phyloP scores from a whole-genome alignment of 2,329 filamentous ascomycete genomes.

The Claviceps sp. region DNA sequence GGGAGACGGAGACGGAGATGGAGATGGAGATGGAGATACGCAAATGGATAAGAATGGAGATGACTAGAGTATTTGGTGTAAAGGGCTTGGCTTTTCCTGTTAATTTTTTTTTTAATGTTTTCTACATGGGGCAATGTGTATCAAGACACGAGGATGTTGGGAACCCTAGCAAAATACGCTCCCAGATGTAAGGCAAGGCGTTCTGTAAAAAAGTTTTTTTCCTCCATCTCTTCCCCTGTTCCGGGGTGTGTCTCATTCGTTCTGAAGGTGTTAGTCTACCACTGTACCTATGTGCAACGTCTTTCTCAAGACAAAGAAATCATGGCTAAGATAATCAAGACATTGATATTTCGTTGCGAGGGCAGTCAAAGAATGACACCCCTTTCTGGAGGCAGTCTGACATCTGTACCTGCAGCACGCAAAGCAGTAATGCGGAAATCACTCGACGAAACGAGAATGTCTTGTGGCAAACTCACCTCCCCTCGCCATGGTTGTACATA shows the following conservation, averaged over 20 bases:
- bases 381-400: too few species aligned
- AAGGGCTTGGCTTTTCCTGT: neutral
- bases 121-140: neutral
- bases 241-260: too few species aligned
- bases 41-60: conserved; percentile 7
- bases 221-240: neutral
- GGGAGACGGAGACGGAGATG: neutral
- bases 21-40: neutral
- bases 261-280: too few species aligned
- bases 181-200: neutral
- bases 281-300: too few species aligned
- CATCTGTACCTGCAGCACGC: too few species aligned
- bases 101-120: neutral
- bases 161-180: neutral
- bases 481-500: neutral
- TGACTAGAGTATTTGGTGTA: conserved; percentile 6
- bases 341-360: neutral
- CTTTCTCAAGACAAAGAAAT: too few species aligned
- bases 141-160: neutral
- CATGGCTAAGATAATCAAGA: neutral
- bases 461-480: too few species aligned
- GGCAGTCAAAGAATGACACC: too few species aligned
- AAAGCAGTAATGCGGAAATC: too few species aligned
- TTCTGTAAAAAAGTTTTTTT: neutral
- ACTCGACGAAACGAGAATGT: too few species aligned